Evolutionary conservation across 371 early-diverging fungal genomes (phyloP).

Genomic region (Rhizopus sp.): DNA sequence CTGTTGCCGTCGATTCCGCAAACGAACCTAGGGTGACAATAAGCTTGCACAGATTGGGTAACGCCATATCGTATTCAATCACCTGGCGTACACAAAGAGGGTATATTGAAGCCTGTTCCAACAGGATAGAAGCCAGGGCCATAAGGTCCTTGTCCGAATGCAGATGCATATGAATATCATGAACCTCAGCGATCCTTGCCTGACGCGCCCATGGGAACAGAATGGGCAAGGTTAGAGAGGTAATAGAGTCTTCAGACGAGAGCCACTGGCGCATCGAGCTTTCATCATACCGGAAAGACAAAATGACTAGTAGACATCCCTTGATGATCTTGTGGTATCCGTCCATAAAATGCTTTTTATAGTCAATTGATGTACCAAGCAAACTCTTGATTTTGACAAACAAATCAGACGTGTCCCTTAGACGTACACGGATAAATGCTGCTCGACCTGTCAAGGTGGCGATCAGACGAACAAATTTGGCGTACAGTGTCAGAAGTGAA

Average conservation of each 20-base stretch:
- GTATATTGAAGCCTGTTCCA: constrained; percentile 17
- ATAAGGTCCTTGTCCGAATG: constrained; percentile 12
- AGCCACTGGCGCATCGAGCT: constrained; percentile 31
- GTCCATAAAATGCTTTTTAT: neutral
- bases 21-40: neutral
- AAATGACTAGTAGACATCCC: constrained; percentile 28
- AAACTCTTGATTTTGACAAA: constrained; percentile 26
- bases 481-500: constrained; percentile 20
- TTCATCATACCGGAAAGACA: constrained; percentile 30
- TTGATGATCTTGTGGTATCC: constrained; percentile 29
- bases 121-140: constrained; percentile 8
- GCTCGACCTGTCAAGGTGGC: constrained; percentile 28
- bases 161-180: constrained; percentile 1
- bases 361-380: constrained; percentile 14
- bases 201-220: constrained; percentile 12
- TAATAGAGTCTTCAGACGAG: constrained; percentile 15
- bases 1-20: neutral
- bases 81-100: constrained; percentile 34
- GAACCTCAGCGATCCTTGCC: neutral
- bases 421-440: constrained; percentile 29
- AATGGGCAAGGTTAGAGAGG: constrained; percentile 10
- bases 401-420: constrained; percentile 24
- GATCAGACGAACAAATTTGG: constrained; percentile 23
- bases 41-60: constrained; percentile 40
- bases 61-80: constrained; percentile 52